phyloP scores from a whole-genome alignment of 768 basidiomycete genomes.

The Amanita pallidorosea region DNA sequence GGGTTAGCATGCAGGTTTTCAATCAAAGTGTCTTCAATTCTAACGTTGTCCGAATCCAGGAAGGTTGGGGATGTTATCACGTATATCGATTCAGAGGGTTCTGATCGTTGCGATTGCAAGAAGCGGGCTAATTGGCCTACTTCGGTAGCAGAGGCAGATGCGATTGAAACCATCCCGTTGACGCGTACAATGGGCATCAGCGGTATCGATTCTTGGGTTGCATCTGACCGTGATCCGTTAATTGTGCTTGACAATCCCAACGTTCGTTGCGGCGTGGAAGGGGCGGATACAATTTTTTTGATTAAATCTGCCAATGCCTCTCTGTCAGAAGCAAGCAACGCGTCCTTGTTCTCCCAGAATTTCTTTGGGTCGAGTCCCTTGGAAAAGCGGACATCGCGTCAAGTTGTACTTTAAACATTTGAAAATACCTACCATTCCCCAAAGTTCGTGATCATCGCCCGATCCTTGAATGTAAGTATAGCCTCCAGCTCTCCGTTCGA shows the following conservation, averaged over 20 bases:
- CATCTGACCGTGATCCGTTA: background rate
- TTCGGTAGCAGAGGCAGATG: background rate
- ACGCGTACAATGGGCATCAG: background rate
- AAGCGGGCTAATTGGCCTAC: background rate
- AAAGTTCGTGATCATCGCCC: conserved; percentile 90
- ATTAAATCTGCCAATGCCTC: background rate
- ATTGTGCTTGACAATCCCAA: background rate
- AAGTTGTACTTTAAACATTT: background rate
- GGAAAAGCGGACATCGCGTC: background rate
- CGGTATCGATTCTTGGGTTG: background rate
- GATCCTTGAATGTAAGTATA: conserved; percentile 89
- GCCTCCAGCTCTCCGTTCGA: conserved; percentile 53
- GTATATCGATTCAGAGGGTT: background rate
- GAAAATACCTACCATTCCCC: conserved; percentile 53
- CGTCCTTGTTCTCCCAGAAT: conserved; percentile 54
- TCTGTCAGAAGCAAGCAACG: conserved; percentile 26
- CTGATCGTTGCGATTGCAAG: background rate
- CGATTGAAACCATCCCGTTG: background rate
- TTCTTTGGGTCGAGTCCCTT: conserved; percentile 67
- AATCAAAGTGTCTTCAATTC: no score
- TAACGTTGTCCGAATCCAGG: background rate
- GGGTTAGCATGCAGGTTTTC: no score
- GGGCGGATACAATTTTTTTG: background rate
- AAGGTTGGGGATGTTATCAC: background rate
- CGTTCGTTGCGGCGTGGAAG: background rate